Evolutionary conservation across 1,284 basidiomycete genomes (phyloP), one percentile per base, ranked within the genome.

Genomic region (Cutaneotrichosporon sp.): DNA sequence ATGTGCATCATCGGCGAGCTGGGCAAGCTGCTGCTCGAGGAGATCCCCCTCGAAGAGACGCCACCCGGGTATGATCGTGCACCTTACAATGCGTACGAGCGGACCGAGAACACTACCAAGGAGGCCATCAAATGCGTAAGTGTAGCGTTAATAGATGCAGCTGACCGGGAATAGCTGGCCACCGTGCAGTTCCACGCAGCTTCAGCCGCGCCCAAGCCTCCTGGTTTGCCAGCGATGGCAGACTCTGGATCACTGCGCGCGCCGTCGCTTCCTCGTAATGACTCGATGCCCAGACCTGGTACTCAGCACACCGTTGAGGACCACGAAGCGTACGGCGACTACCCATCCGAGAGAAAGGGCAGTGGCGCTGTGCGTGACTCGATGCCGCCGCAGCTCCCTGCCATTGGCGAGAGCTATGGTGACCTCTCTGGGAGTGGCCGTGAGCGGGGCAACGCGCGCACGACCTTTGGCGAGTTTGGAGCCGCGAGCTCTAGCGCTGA

Each of bases 1-100:
- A 84, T 89, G 56, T 68, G 90, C 82, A 87, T 94, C 61, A 80
- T 85, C 32, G 89, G 85, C 25, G 86, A 92, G 61, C 79, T 84
- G 39, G 91, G 90, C 9, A 90, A 87, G 70, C 79, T 85, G 11
- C 76, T 93, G 19, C 80, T 89, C 43, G 79, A 85, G 55, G 88
- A 89, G 79, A 86, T 96, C 10, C 85, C 90, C 0, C 81, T 90
- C 52, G 84, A 87, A 16, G 75, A 79, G 24, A 92, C 90, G 0
- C 82, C 85, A 45, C 90, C 90, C 3, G 92, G 92, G 12, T 78
- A 87, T 51, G 80, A 84, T 3, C 81, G 92, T 6, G 79, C 81
- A 6, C 79, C 85, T 54, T 96, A 94, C 70, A 78, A 77, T 17
- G 75, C 75, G 20, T 85, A 62, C 66, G 66, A 79, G 46, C 82